Evolutionary conservation across 176 grass and related monocot genomes (phyloP).

Genomic region (Elaeis guineensis): DNA sequence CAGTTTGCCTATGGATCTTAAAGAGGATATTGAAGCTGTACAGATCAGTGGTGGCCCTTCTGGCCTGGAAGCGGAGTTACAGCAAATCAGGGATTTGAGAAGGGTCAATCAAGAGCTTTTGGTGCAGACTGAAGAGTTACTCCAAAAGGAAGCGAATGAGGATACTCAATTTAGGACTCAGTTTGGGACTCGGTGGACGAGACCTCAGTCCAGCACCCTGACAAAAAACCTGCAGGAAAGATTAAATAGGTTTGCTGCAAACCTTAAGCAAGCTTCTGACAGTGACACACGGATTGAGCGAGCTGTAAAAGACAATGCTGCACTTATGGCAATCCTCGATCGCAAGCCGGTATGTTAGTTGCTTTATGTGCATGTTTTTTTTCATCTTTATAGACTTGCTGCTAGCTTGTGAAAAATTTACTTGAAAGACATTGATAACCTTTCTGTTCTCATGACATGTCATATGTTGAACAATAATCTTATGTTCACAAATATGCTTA

Average conservation of each 20-base stretch:
- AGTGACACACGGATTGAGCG: slow-evolving; percentile 76
- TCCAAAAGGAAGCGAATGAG: slow-evolving; percentile 92
- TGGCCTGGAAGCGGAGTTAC: slow-evolving; percentile 71
- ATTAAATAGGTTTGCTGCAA: slow-evolving; percentile 83
- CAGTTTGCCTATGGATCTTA: slow-evolving; percentile 70
- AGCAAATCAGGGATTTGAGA: slow-evolving; percentile 91
- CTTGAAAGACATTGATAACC: too few species aligned
- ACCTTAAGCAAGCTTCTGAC: slow-evolving; percentile 84
- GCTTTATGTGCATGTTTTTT: background rate
- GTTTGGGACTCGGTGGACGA: slow-evolving; percentile 85
- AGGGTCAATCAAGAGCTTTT: slow-evolving; percentile 96
- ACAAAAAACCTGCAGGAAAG: slow-evolving; percentile 94
- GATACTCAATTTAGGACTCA: slow-evolving; percentile 89
- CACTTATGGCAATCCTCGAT: slow-evolving; percentile 90
- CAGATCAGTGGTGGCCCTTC: slow-evolving; percentile 97
- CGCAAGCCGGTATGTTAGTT: slow-evolving; percentile 54
- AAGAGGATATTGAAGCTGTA: slow-evolving; percentile 86
- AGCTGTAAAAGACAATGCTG: slow-evolving; percentile 66
- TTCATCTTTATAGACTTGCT: background rate
- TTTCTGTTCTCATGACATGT: too few species aligned
- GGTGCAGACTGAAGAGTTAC: slow-evolving; percentile 82
- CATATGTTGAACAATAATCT: too few species aligned
- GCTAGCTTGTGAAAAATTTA: background rate
- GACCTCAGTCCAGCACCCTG: slow-evolving; percentile 87
- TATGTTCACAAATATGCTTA: too few species aligned